Evolutionary conservation across 352 stramenopile species (phyloP).

Genomic region (Pythium coloratum): DNA sequence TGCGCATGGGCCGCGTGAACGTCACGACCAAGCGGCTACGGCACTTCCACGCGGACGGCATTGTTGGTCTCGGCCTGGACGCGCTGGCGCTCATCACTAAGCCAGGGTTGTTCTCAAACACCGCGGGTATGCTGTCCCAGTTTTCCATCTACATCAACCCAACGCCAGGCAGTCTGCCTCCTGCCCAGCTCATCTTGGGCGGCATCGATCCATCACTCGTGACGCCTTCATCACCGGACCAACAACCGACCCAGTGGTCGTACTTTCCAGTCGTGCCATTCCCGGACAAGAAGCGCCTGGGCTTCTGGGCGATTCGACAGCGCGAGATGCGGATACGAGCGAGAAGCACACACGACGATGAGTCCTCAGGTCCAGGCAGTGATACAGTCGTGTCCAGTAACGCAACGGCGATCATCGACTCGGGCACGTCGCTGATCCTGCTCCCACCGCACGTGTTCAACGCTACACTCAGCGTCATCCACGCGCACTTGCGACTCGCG

Average conservation of each 20-base stretch:
- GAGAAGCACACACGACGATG: slow-evolving; percentile 2
- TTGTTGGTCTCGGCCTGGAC: slow-evolving; percentile 60
- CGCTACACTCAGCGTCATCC: slow-evolving; percentile 37
- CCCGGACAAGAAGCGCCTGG: slow-evolving; percentile 30
- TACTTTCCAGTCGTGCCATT: slow-evolving; percentile 50
- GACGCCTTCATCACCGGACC: slow-evolving; percentile 10
- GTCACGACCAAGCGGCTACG: slow-evolving; percentile 46
- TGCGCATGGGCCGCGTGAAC: slow-evolving; percentile 53
- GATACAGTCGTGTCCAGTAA: slow-evolving; percentile 19
- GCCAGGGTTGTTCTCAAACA: slow-evolving; percentile 38
- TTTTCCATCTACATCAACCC: slow-evolving; percentile 77
- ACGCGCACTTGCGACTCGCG: slow-evolving; percentile 31
- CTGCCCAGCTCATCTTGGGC: slow-evolving; percentile 60
- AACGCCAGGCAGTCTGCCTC: slow-evolving; percentile 36
- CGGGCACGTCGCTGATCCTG: slow-evolving; percentile 63
- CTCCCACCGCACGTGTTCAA: slow-evolving; percentile 49
- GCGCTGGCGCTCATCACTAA: slow-evolving; percentile 58
- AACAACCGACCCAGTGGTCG: slow-evolving; percentile 36
- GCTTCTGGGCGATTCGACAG: slow-evolving; percentile 63
- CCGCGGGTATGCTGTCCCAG: slow-evolving; percentile 29
- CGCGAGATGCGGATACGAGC: slow-evolving; percentile 33
- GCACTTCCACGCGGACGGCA: slow-evolving; percentile 60
- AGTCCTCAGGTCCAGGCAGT: not conserved
- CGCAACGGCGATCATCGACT: slow-evolving; percentile 59
- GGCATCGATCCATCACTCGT: slow-evolving; percentile 48